Conservation (phyloP, 1,284 basidiomycete genomes). For the Veloporphyrellus conicus region DNA sequence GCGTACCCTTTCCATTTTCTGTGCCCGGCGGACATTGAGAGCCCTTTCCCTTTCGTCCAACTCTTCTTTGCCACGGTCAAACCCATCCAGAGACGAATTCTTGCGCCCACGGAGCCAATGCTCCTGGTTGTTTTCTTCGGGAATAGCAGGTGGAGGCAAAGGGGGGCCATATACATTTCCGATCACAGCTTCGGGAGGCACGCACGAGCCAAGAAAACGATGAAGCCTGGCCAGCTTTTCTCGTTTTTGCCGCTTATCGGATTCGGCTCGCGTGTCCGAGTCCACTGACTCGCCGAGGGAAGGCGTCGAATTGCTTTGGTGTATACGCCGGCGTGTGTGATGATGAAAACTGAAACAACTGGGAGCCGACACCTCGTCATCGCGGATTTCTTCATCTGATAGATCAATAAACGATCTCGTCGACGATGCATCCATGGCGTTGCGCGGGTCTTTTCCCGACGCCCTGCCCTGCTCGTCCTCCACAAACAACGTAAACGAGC, state of each 20-base stretch:
- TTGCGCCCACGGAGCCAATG: constrained; percentile 9
- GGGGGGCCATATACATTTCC: constrained; percentile 43
- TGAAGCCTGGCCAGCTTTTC: constrained; percentile 74
- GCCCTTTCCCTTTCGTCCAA: constrained; percentile 68
- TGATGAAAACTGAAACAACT: constrained; percentile 8
- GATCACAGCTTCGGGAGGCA: constrained; percentile 64
- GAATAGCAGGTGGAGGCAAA: constrained; percentile 39
- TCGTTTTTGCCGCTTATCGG: constrained; percentile 60
- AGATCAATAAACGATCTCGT: constrained; percentile 63
- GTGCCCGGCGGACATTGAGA: constrained; percentile 68
- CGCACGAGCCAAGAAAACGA: constrained; percentile 72
- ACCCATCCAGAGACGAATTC: constrained; percentile 45
- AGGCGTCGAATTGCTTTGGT: constrained; percentile 36
- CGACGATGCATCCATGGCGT: constrained; percentile 22
- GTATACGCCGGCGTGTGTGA: constrained; percentile 24
- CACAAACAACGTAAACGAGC: constrained; percentile 33
- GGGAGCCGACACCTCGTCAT: constrained; percentile 21
- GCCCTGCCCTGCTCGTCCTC: constrained; percentile 7
- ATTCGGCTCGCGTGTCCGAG: constrained; percentile 51
- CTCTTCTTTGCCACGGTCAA: constrained; percentile 63
- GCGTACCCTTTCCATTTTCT: constrained; percentile 79
- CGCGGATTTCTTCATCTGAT: constrained; percentile 51
- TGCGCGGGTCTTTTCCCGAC: constrained; percentile 5
- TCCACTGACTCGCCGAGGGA: constrained; percentile 50
- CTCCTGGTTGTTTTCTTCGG: constrained; percentile 19